Evolutionary conservation across 1,139 yeast genomes (phyloP).

Genomic region (Pichia sp.): DNA sequence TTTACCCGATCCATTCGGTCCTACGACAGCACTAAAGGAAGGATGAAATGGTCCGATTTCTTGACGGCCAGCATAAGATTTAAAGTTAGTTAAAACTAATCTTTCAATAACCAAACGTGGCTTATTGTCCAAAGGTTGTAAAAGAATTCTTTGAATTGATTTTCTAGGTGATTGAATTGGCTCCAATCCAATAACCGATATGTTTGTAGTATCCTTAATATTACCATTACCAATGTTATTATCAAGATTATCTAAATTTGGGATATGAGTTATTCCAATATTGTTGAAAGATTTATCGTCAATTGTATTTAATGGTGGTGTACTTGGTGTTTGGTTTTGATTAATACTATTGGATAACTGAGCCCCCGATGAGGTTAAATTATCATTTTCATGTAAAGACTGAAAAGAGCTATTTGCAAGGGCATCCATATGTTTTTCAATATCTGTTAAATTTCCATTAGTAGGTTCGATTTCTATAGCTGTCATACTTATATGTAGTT

Average conservation of each 20-base stretch:
- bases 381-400: background rate
- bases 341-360: background rate
- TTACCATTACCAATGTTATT: background rate
- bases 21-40: constrained; percentile 96
- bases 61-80: constrained; percentile 94
- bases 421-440: background rate
- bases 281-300: background rate
- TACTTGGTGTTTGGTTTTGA: background rate
- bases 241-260: background rate
- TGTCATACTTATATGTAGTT: background rate
- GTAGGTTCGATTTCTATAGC: background rate
- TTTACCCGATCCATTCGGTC: constrained; percentile 98
- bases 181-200: constrained; percentile 16
- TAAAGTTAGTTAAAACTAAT: constrained; percentile 76
- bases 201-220: background rate
- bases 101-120: constrained; percentile 66
- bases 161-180: constrained; percentile 14
- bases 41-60: constrained; percentile 91
- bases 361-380: constrained; percentile 3
- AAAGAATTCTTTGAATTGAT: constrained; percentile 4
- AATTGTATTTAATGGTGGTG: constrained; percentile 1
- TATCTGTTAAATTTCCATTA: background rate
- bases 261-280: background rate
- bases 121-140: constrained; percentile 6
- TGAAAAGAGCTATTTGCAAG: constrained; percentile 11